Conservation (phyloP, 2,329 filamentous ascomycete genomes). For the Colletotrichum incanum region DNA sequence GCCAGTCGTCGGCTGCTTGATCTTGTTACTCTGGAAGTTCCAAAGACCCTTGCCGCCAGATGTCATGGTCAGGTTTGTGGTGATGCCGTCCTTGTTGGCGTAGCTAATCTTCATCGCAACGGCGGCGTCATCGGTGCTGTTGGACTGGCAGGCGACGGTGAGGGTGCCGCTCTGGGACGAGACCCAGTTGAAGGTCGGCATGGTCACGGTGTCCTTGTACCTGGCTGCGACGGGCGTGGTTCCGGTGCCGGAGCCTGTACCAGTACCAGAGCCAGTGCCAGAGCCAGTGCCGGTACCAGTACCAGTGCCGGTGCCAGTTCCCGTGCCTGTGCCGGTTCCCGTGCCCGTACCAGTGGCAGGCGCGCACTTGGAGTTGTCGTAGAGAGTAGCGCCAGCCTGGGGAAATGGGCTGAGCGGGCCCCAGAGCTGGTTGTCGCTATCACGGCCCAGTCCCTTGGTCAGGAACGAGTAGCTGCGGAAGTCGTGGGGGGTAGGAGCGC, state of each 20-base stretch:
- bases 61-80: conserved; percentile 36
- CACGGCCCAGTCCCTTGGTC: conserved; percentile 50
- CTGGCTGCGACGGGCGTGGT: neutral
- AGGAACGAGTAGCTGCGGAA: conserved; percentile 54
- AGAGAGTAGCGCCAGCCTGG: conserved; percentile 40
- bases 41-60: conserved; percentile 34
- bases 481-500: conserved; percentile 50
- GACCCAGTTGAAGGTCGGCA: conserved; percentile 41
- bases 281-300: conserved; percentile 8
- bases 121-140: conserved; percentile 34
- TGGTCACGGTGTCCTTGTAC: conserved; percentile 37
- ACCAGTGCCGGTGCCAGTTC: conserved; percentile 2
- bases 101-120: conserved; percentile 47
- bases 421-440: conserved; percentile 51
- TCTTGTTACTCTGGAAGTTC: conserved; percentile 40
- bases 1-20: conserved; percentile 39
- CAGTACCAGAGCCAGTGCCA: conserved; percentile 1
- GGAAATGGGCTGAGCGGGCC: conserved; percentile 56
- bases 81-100: conserved; percentile 45
- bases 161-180: conserved; percentile 43
- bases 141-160: conserved; percentile 39
- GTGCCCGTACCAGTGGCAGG: neutral
- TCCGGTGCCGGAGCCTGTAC: neutral
- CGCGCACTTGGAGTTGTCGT: conserved; percentile 40
- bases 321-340: conserved; percentile 6